Evolutionary conservation across 345 rosid species (phyloP).

Genomic region (Geranium rotundifolium): DNA sequence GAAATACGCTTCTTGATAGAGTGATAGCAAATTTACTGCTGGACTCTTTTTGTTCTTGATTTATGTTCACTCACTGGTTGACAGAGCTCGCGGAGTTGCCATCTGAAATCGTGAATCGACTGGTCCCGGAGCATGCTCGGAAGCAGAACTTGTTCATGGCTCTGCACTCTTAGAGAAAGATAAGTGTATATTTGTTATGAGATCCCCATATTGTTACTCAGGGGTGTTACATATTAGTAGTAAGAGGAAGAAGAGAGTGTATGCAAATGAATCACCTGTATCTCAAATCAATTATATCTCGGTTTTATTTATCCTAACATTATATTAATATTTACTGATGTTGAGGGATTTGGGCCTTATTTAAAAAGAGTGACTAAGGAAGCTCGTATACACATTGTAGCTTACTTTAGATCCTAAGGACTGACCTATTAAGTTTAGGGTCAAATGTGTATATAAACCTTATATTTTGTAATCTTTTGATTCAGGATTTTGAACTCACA

Average conservation of each 20-base stretch:
- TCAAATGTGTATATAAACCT: too few relatives aligned
- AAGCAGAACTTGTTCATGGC: conserved; percentile 93
- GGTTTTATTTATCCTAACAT: too few relatives aligned
- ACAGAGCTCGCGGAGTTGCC: conserved; percentile 74
- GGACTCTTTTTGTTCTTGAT: not conserved
- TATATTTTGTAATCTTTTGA: too few relatives aligned
- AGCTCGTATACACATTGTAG: too few relatives aligned
- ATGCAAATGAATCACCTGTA: conserved; percentile 9
- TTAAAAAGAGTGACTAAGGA: too few relatives aligned
- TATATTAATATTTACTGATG: too few relatives aligned
- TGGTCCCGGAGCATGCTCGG: conserved; percentile 80
- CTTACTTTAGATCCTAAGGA: too few relatives aligned
- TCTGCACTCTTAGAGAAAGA: conserved; percentile 20
- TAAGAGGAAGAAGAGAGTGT: not conserved
- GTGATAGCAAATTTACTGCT: too few relatives aligned
- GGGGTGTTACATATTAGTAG: not conserved
- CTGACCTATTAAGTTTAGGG: too few relatives aligned
- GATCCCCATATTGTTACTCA: not conserved
- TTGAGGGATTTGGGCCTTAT: too few relatives aligned
- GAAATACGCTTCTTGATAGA: too few relatives aligned
- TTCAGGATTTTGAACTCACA: too few relatives aligned
- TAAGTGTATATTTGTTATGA: not conserved
- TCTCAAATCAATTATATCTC: conserved; percentile 13
- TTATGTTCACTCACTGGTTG: not conserved
- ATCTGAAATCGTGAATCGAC: conserved; percentile 48